Evolutionary conservation across 257 asterid genomes (phyloP), one percentile per base, ranked within the genome.

Genomic region (Rauvolfia tetraphylla): DNA sequence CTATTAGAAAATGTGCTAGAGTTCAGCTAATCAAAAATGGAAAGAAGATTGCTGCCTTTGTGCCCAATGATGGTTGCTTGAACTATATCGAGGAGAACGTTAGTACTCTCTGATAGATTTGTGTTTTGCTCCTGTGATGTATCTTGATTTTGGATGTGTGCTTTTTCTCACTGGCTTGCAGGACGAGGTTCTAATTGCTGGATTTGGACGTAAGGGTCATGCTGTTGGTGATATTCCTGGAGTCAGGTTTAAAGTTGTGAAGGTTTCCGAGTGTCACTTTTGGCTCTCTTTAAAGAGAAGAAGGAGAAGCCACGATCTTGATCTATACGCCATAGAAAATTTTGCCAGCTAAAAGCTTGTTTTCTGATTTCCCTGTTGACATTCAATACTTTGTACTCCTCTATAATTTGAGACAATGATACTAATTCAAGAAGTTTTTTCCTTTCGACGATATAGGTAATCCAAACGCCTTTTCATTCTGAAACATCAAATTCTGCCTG

Each of bases 211-310:
- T 27, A 88, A 90, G 80, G 91, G 93, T 14, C 93, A 90, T 65
- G 96, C 93, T 5, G 96, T 90, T 2, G 93, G 93, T 83, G 93
- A 86, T 86, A 90, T 87, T 90, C 93, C 90, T 22, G 96, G 91
- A 27, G 96, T 90, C 76, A 57, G 95, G 73, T 90, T 90, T 63
- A 89, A 90, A 83, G 94, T 90, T 76, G 96, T 89, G 79, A 90
- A 90, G 91, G 96, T 90, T 6, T 88, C 91, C 2, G 91, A 92
- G 0, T 93, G 84, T 4, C 87, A 92, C n/a, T 91, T 90, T 74
- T 71, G 89, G 31, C 92, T 92, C 65, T 90, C 59, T 90, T 87
- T 83, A 88, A 89, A 87, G 94, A 87, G 89, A 90, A 88, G 42
- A 90, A 90, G 80, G 96, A 90, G 79, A 90, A 90, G 83, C 92